Base-by-base conservation (phyloP, 257 asterid species). In the Eustoma russellianum region DNA sequence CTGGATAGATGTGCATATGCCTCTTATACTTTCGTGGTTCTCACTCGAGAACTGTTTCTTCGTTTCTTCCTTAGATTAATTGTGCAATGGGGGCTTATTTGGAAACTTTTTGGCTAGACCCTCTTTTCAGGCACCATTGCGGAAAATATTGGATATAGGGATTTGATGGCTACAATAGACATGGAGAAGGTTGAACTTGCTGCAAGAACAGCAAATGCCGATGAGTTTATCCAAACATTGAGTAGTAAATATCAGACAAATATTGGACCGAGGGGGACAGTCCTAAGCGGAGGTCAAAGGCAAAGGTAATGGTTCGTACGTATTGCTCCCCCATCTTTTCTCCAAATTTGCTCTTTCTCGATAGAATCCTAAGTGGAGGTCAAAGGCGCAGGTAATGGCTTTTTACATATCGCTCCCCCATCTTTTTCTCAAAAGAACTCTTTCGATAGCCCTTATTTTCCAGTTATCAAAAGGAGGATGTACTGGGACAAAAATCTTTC, bases 241-340 rank as follows among this genome's bases (percentile, higher is more conserved):
- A 88, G 93, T 33, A 66, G 76, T 66, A 76, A 71, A 69, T 90
- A 86, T 70, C 79, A 68, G 59, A 70, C 93, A 54, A 61, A 43
- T 56, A 88, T 86, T 46, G 98, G 93, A 52, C 96, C 96, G n/a
- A 66, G 95, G 75, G 98, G 98, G 48, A 79, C 98, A 47, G 72
- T 64, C 57, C 75, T 90, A 56, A 86, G 98, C 68, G 98, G 96
- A 53, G 98, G 98, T 69, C 96, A 90, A 67, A 80, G 73, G 74
- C 98, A 90, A 77, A 79, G 96, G 98, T 78, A 57, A 2, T 24
- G 30, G 30, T 4, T 24, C 3, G 2, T 24, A 24, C 30, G 3
- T 24, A 24, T 24, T 24, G 30, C 3, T 24, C 30, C 30, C 30
- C 3, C 30, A 24, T 24, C 30, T 24, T 24, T 24, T 24, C 30